Evolutionary conservation across 2,329 filamentous ascomycete genomes (phyloP).

Genomic region (Rhynchosporium agropyri): DNA sequence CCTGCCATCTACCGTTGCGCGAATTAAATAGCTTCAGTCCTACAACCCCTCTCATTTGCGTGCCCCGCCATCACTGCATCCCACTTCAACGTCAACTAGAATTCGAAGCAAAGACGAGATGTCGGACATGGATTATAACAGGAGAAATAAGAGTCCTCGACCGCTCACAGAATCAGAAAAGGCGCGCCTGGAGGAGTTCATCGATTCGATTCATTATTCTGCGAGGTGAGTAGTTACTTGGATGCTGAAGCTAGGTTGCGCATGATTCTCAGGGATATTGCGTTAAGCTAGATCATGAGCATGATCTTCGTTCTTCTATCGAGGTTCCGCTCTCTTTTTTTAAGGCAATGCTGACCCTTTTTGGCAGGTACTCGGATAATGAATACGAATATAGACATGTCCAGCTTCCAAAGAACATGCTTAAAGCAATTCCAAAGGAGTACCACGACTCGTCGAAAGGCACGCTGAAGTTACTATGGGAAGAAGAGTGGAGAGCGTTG

Average conservation of each 20-base stretch:
- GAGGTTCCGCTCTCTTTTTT: background rate
- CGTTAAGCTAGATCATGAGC: background rate
- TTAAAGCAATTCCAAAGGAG: constrained; percentile 93
- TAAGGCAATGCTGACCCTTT: constrained; percentile 29
- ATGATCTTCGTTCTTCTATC: background rate
- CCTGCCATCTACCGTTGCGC: background rate
- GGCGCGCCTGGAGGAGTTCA: constrained; percentile 83
- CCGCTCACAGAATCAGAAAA: constrained; percentile 80
- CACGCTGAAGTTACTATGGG: constrained; percentile 94
- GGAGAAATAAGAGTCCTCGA: constrained; percentile 85
- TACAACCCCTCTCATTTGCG: constrained; percentile 14
- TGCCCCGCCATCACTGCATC: constrained; percentile 26
- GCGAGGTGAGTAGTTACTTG: constrained; percentile 64
- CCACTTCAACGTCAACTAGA: constrained; percentile 2
- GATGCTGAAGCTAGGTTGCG: background rate
- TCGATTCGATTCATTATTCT: constrained; percentile 95
- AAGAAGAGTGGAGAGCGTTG: constrained; percentile 96
- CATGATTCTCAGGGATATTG: background rate
- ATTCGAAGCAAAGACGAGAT: constrained; percentile 17
- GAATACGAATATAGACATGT: constrained; percentile 98
- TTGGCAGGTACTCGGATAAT: constrained; percentile 81
- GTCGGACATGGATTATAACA: constrained; percentile 62
- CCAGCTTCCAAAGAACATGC: constrained; percentile 96
- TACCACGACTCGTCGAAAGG: constrained; percentile 89
- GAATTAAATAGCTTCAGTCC: background rate